Conservation (phyloP, 305 asterid genomes). For the Solanum chacoense region DNA sequence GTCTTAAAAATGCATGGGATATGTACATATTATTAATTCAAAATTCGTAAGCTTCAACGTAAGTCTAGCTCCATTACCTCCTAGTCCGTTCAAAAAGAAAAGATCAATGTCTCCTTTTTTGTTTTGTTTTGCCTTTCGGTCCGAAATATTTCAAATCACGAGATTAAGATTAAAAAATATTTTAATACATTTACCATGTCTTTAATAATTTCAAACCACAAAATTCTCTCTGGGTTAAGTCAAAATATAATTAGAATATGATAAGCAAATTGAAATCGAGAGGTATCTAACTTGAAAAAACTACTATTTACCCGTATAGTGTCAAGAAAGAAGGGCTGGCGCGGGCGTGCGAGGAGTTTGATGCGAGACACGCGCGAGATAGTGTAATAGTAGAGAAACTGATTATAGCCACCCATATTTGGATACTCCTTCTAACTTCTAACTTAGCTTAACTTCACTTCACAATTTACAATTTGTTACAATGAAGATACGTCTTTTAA, state of each 20-base stretch:
- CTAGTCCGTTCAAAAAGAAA: background rate
- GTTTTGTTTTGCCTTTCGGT: background rate
- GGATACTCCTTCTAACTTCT: background rate
- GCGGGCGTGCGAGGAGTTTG: conserved; percentile 7
- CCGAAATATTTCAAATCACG: too few relatives aligned
- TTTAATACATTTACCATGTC: fast-evolving
- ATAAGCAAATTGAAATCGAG: too few relatives aligned
- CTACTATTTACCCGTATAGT: conserved; percentile 8
- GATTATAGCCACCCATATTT: conserved; percentile 13
- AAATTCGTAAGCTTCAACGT: background rate
- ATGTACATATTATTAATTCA: background rate
- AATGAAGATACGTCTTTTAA: background rate
- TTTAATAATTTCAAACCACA: background rate
- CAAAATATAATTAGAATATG: too few relatives aligned
- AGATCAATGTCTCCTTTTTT: background rate
- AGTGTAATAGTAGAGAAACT: conserved; percentile 3
- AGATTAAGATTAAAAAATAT: background rate
- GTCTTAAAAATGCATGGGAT: background rate
- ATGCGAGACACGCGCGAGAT: conserved; percentile 17
- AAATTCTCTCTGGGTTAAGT: background rate
- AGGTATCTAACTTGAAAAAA: too few relatives aligned
- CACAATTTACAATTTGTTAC: background rate
- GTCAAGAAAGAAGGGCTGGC: conserved; percentile 9
- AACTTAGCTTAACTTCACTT: background rate
- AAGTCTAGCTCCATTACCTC: background rate